Percentiles rank a stretch among this genome's conserved stretches.
Evolutionary conservation across 1,284 basidiomycete genomes (phyloP).

Genomic region (Malassezia caprae): DNA sequence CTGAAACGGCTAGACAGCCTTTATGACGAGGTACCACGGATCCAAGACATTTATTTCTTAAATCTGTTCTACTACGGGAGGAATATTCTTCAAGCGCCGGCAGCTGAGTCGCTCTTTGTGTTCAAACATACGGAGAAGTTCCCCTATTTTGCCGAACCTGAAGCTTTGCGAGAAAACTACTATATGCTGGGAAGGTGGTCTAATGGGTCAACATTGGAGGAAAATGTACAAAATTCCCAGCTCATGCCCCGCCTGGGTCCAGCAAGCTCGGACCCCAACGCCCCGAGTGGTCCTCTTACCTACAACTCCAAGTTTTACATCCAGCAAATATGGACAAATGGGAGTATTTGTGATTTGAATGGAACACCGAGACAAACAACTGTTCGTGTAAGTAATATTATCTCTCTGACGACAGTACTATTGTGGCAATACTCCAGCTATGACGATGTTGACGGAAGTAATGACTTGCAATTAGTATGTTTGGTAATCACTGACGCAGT

Average conservation of each 20-base stretch:
- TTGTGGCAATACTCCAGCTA: background rate
- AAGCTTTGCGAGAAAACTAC: background rate
- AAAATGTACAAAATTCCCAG: background rate
- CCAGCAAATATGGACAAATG: constrained; percentile 8
- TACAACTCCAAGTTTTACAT: background rate
- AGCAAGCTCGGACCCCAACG: background rate
- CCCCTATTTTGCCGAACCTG: background rate
- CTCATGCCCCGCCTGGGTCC: background rate
- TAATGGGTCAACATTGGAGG: background rate
- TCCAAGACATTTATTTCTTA: background rate
- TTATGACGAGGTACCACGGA: background rate
- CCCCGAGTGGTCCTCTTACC: background rate
- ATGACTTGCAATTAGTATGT: constrained; percentile 15
- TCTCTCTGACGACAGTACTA: constrained; percentile 5
- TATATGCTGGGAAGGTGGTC: constrained; percentile 11
- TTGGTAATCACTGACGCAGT: background rate
- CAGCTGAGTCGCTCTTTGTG: background rate
- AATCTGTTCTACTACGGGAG: constrained; percentile 5
- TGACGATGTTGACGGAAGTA: constrained; percentile 3
- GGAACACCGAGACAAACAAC: constrained; percentile 6
- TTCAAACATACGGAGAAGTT: background rate
- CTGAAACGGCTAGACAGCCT: background rate
- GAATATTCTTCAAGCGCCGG: constrained; percentile 1
- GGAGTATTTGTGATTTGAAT: constrained; percentile 13
- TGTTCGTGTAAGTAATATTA: constrained; percentile 2